These are phyloP conservation scores for Talaromyces ruber DNA, from an alignment of 495 filamentous ascomycete species.

Conservation along the genomic window DNA sequence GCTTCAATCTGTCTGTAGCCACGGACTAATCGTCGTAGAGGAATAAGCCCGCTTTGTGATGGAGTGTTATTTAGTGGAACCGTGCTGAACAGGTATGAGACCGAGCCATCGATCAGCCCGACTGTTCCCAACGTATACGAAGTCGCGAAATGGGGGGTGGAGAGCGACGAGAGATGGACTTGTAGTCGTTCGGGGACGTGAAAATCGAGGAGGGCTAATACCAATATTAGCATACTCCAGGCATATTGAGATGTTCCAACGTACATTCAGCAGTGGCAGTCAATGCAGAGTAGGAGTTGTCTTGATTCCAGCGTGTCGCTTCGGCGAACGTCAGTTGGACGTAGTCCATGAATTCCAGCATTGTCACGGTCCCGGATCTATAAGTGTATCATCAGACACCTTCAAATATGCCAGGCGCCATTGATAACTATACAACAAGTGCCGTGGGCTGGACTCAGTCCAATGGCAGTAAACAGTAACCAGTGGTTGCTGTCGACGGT, in stretches of 20 bases:
- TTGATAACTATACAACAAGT: background rate
- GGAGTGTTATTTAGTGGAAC: slow-evolving; percentile 52
- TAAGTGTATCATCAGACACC: slow-evolving; percentile 1
- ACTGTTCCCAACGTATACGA: slow-evolving; percentile 80
- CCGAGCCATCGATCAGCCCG: slow-evolving; percentile 80
- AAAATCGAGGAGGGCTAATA: slow-evolving; percentile 72
- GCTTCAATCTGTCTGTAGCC: slow-evolving; percentile 60
- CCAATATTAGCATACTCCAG: background rate
- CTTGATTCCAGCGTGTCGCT: slow-evolving; percentile 79
- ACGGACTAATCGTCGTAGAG: slow-evolving; percentile 54
- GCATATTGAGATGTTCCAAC: slow-evolving; percentile 6
- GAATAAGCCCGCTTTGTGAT: slow-evolving; percentile 49
- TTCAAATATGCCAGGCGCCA: background rate
- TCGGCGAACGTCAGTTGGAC: slow-evolving; percentile 87
- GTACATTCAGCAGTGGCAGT: slow-evolving; percentile 78
- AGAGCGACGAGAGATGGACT: slow-evolving; percentile 70
- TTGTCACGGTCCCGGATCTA: slow-evolving; percentile 23
- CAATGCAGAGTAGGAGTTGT: slow-evolving; percentile 86
- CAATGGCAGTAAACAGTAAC: background rate
- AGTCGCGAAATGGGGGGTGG: slow-evolving; percentile 83
- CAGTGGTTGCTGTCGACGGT: background rate
- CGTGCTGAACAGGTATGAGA: slow-evolving; percentile 86
- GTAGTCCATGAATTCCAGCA: slow-evolving; percentile 99
- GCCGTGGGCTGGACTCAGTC: background rate
- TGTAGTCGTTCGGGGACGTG: slow-evolving; percentile 75